These are phyloP conservation scores for Fulvia fulva DNA, from an alignment of 2,329 filamentous ascomycete genomes.

Conservation along the genomic window DNA sequence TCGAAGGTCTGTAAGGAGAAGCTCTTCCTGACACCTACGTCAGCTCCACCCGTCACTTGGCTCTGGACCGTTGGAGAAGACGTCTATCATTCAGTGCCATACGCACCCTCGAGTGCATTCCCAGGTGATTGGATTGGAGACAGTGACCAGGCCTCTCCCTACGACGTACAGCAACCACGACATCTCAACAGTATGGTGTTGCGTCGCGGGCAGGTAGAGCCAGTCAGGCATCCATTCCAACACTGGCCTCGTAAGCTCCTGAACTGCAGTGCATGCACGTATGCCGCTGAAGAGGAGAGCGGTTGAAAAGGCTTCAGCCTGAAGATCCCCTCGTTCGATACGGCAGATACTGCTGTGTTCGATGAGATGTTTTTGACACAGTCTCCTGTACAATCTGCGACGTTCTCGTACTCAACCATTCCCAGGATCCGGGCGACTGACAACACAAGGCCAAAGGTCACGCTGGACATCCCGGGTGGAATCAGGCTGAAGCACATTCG, in stretches of 20 bases:
- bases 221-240: neutral
- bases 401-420: neutral
- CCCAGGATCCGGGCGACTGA: neutral
- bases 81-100: neutral
- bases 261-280: neutral
- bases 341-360: neutral
- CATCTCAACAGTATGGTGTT: neutral
- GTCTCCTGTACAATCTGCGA: neutral
- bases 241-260: neutral
- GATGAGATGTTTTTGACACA: neutral
- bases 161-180: neutral
- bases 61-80: neutral
- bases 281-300: neutral
- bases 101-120: neutral
- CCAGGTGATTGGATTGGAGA: neutral
- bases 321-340: neutral
- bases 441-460: neutral
- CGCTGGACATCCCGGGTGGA: neutral
- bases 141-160: neutral
- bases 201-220: neutral
- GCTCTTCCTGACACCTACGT: neutral
- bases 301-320: neutral
- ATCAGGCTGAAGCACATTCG: neutral
- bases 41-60: neutral
- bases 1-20: neutral